A percentile compares a stretch with the other conserved stretches of the same genome.
phyloP scores from a whole-genome alignment of 2,329 filamentous ascomycete genomes.

The Sphaerulina populicola region DNA sequence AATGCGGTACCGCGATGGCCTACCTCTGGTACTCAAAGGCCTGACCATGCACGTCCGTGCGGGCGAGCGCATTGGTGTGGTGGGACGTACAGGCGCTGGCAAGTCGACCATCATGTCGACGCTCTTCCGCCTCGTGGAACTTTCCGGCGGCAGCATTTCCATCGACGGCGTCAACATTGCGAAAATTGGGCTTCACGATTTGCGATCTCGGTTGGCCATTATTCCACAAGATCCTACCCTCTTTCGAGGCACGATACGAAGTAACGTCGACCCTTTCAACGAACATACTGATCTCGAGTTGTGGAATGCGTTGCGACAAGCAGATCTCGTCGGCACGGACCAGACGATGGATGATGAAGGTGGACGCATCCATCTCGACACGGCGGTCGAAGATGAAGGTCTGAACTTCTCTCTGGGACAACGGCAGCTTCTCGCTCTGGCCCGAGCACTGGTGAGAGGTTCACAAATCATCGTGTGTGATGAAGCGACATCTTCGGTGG shows the following conservation, averaged over 20 bases:
- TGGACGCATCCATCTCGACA: constrained; percentile 73
- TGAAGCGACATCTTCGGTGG: constrained; percentile 85
- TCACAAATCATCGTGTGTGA: constrained; percentile 93
- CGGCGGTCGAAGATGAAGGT: constrained; percentile 81
- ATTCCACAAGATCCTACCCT: constrained; percentile 80
- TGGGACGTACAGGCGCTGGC: constrained; percentile 72
- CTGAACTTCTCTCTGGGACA: constrained; percentile 94
- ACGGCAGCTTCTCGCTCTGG: constrained; percentile 89
- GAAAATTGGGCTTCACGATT: constrained; percentile 63
- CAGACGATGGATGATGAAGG: constrained; percentile 38
- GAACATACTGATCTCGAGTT: constrained; percentile 70
- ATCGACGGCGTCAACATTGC: constrained; percentile 53
- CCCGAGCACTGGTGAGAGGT: constrained; percentile 76
- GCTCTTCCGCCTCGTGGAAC: constrained; percentile 60
- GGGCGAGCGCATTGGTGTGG: constrained; percentile 72
- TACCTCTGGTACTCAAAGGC: constrained; percentile 44
- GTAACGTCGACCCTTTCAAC: constrained; percentile 71
- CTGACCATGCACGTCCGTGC: constrained; percentile 59
- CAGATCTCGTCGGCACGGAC: constrained; percentile 57
- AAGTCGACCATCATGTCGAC: constrained; percentile 79
- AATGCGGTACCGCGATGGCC: constrained; percentile 45
- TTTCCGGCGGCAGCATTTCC: constrained; percentile 41
- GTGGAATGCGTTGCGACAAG: constrained; percentile 69
- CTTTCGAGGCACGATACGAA: constrained; percentile 70
- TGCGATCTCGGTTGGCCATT: constrained; percentile 64